phyloP scores from a whole-genome alignment of 1,139 yeast genomes.

The Magnusiomyces magnusii region DNA sequence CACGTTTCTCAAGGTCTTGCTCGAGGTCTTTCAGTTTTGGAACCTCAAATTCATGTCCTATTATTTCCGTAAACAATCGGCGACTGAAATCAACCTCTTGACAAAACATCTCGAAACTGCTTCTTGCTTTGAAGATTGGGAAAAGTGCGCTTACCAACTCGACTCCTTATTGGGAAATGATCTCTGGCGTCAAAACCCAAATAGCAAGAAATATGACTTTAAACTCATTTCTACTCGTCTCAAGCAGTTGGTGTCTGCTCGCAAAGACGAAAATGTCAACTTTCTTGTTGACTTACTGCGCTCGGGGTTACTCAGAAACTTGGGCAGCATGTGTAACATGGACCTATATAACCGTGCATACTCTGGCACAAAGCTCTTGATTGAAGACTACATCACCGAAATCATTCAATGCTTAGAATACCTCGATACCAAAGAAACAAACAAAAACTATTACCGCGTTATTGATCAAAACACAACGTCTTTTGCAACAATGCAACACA shows the following conservation, averaged over 20 bases:
- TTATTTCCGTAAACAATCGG: not conserved
- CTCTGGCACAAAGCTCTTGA: conserved; percentile 78
- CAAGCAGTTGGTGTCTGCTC: conserved; percentile 53
- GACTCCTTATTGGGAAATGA: conserved; percentile 34
- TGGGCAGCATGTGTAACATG: conserved; percentile 84
- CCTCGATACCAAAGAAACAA: conserved; percentile 28
- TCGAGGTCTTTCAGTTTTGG: conserved; percentile 27
- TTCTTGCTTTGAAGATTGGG: conserved; percentile 31
- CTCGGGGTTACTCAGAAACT: conserved; percentile 78
- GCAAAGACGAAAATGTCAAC: conserved; percentile 50
- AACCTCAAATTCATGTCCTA: conserved; percentile 7
- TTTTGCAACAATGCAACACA: conserved; percentile 40
- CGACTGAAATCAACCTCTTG: conserved; percentile 20
- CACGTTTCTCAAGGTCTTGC: conserved; percentile 22
- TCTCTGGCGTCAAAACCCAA: conserved; percentile 63
- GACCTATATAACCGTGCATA: conserved; percentile 73
- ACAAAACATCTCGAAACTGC: conserved; percentile 24
- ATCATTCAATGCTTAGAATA: conserved; percentile 62
- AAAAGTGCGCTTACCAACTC: conserved; percentile 29
- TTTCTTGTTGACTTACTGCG: conserved; percentile 62
- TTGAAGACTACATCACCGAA: conserved; percentile 79
- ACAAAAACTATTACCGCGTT: not conserved
- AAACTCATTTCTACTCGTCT: conserved; percentile 69
- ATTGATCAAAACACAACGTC: conserved; percentile 8
- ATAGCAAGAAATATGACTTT: conserved; percentile 78